phyloP scores from a whole-genome alignment of 2,329 filamentous ascomycete genomes.

The Chlorencoelia australis region DNA sequence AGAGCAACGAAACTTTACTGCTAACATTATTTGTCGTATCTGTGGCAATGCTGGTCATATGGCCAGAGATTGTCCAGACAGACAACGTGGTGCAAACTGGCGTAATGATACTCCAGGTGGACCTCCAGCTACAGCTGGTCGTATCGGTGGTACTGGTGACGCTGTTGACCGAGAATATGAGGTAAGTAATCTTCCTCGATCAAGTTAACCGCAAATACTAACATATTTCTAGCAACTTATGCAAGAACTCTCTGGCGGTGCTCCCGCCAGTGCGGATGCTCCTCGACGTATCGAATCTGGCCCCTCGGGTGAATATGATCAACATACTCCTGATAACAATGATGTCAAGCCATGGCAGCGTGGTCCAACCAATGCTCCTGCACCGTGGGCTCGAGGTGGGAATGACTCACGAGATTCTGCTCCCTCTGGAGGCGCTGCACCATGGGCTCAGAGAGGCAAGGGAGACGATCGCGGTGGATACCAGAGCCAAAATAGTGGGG shows the following conservation, averaged over 20 bases:
- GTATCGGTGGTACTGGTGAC: constrained; percentile 64
- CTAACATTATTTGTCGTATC: constrained; percentile 96
- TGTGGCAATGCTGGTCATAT: constrained; percentile 98
- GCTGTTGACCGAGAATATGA: constrained; percentile 91
- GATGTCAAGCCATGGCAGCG: constrained; percentile 81
- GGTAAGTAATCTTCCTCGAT: constrained; percentile 42
- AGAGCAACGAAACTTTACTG: constrained; percentile 96
- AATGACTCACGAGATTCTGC: constrained; percentile 30
- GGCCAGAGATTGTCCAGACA: constrained; percentile 93
- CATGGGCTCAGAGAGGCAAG: constrained; percentile 46
- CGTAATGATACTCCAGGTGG: constrained; percentile 60
- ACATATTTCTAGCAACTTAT: constrained; percentile 69
- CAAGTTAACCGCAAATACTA: constrained; percentile 5
- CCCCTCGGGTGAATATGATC: constrained; percentile 49
- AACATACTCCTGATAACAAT: constrained; percentile 33
- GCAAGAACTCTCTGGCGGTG: constrained; percentile 83
- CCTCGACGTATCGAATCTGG: constrained; percentile 81
- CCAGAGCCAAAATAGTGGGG: constrained; percentile 35
- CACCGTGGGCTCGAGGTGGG: constrained; percentile 56
- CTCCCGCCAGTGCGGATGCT: constrained; percentile 44
- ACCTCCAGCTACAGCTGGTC: constrained; percentile 45
- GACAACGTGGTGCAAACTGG: constrained; percentile 71
- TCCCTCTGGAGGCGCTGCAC: constrained; percentile 42
- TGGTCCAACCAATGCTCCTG: constrained; percentile 71
- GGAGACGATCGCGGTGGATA: constrained; percentile 36